These are phyloP conservation scores for Telopea speciosissima DNA, from an alignment of 177 flowering plant genomes.

Conservation along the genomic window DNA sequence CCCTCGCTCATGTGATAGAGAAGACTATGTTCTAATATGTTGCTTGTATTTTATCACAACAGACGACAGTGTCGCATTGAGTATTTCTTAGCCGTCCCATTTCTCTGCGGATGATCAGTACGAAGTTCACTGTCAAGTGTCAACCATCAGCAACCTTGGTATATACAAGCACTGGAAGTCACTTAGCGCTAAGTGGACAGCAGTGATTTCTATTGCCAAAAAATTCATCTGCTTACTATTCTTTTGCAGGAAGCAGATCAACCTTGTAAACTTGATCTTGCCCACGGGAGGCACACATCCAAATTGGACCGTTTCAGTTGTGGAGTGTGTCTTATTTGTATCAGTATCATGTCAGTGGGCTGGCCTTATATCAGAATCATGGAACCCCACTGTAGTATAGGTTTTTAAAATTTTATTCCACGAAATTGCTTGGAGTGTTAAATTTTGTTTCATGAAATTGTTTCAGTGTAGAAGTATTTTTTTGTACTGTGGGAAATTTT, in stretches of 20 bases:
- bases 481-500: background rate
- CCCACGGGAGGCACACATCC: background rate
- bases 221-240: constrained; percentile 1
- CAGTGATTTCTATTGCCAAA: background rate
- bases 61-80: background rate
- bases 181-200: background rate
- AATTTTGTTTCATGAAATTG: too few species aligned
- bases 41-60: background rate
- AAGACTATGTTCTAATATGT: background rate
- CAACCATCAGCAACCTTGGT: background rate
- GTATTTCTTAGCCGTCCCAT: background rate
- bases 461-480: too few species aligned
- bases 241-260: background rate
- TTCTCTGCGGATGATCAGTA: background rate
- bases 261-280: background rate
- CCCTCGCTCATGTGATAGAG: background rate
- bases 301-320: background rate
- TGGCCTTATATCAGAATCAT: background rate
- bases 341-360: background rate
- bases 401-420: background rate
- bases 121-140: background rate
- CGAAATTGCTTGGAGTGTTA: too few species aligned
- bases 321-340: background rate
- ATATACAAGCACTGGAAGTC: constrained; percentile 6
- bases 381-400: background rate